A percentile compares a stretch with the other conserved stretches of the same genome.
phyloP scores from a whole-genome alignment of 768 basidiomycete species.

The Trametes meyenii region DNA sequence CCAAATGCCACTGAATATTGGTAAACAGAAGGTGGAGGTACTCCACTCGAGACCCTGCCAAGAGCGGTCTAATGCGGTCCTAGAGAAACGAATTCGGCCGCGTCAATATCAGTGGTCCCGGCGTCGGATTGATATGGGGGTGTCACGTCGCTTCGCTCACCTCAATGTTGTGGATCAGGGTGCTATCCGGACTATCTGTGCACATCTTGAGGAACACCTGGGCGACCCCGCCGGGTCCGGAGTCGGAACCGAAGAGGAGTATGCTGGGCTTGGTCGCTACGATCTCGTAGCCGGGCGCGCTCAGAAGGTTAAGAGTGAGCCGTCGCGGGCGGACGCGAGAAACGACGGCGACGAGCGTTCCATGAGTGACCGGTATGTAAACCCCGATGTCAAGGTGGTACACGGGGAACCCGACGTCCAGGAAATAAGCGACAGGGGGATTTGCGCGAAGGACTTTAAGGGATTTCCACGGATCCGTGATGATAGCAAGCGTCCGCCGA shows the following conservation, averaged over 20 bases:
- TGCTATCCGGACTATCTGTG: background rate
- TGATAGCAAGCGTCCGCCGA: background rate
- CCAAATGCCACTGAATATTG: background rate
- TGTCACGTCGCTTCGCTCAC: background rate
- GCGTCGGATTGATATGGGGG: background rate
- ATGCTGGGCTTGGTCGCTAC: background rate
- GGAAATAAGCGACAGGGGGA: background rate
- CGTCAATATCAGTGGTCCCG: background rate
- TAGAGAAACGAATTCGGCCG: background rate
- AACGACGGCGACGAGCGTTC: background rate
- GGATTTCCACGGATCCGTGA: background rate
- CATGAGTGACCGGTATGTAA: background rate
- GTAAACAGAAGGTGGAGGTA: no score
- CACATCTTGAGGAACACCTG: background rate
- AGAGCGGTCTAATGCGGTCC: no score
- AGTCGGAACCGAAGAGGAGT: background rate
- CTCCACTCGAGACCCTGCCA: no score
- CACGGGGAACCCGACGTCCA: conserved; percentile 1
- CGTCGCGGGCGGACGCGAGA: background rate
- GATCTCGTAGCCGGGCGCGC: background rate
- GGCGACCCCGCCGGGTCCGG: background rate
- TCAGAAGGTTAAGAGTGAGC: background rate
- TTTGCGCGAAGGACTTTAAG: background rate
- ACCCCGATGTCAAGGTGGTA: background rate
- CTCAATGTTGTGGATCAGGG: background rate